These are phyloP conservation scores for Bathelium albidoporum DNA, from an alignment of 495 filamentous ascomycete genomes.

Conservation along the genomic window DNA sequence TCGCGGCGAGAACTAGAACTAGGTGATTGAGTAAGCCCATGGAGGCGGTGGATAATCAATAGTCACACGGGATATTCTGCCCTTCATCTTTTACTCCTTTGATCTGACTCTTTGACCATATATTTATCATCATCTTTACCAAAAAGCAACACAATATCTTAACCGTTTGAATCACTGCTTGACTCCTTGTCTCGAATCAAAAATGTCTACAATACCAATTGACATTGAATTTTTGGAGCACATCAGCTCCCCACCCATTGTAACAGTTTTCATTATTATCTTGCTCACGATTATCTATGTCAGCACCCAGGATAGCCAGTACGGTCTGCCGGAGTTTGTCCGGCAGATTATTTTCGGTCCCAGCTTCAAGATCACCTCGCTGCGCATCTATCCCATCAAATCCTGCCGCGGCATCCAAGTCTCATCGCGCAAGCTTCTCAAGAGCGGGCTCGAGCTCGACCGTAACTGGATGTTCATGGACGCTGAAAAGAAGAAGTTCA, in stretches of 20 bases:
- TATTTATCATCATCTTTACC: not conserved
- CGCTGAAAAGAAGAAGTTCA: slow-evolving; percentile 27
- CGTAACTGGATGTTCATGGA: slow-evolving; percentile 36
- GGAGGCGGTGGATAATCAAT: not conserved
- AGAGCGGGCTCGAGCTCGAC: slow-evolving; percentile 32
- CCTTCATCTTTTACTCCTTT: not conserved
- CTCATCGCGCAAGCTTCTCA: slow-evolving; percentile 18
- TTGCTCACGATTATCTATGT: not conserved
- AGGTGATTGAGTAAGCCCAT: not conserved
- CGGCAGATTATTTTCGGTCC: slow-evolving; percentile 8
- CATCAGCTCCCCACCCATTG: not conserved
- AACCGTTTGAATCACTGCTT: not conserved
- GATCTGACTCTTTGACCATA: not conserved
- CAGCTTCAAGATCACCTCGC: slow-evolving; percentile 23
- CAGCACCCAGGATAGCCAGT: not conserved
- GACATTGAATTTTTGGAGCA: not conserved
- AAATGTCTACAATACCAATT: not conserved
- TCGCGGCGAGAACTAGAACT: too few species aligned
- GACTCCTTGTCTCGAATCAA: not conserved
- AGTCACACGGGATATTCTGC: not conserved
- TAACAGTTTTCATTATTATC: not conserved
- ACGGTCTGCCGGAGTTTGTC: slow-evolving; percentile 1
- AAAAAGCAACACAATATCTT: too few species aligned
- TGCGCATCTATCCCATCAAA: slow-evolving; percentile 34
- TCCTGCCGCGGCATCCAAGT: slow-evolving; percentile 33